phyloP scores from a whole-genome alignment of 2,329 filamentous ascomycete species.

The Triangularia verruculosa region DNA sequence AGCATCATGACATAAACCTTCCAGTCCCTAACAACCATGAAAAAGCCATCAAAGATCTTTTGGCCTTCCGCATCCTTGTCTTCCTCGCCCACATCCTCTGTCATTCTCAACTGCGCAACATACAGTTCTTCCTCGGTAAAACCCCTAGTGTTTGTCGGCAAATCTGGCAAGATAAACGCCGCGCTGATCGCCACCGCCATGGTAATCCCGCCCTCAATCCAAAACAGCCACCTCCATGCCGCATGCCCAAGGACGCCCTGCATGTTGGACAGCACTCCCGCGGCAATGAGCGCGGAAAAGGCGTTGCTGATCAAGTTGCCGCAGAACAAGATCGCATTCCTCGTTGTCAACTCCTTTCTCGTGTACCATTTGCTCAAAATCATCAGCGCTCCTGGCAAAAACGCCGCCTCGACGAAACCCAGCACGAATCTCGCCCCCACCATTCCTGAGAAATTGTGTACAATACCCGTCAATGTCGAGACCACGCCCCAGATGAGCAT shows the following conservation, averaged over 20 bases:
- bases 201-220: constrained; percentile 54
- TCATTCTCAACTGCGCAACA: constrained; percentile 53
- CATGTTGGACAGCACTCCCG: constrained; percentile 58
- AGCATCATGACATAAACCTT: constrained; percentile 65
- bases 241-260: constrained; percentile 51
- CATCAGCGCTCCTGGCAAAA: constrained; percentile 61
- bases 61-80: constrained; percentile 51
- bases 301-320: constrained; percentile 59
- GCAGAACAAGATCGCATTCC: constrained; percentile 58
- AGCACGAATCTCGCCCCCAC: constrained; percentile 57
- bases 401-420: constrained; percentile 62
- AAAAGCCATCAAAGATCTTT: constrained; percentile 50
- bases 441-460: constrained; percentile 52
- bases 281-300: constrained; percentile 57
- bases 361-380: constrained; percentile 68
- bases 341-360: constrained; percentile 51
- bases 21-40: constrained; percentile 57
- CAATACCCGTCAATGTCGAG: constrained; percentile 54
- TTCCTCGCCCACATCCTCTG: constrained; percentile 56
- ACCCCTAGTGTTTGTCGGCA: constrained; percentile 55
- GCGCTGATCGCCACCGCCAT: constrained; percentile 47
- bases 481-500: constrained; percentile 61
- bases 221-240: constrained; percentile 62
- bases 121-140: constrained; percentile 57
- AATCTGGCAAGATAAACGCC: constrained; percentile 50